Percentiles rank a stretch among this genome's conserved stretches.
Evolutionary conservation across 2,329 filamentous ascomycete genomes (phyloP).

Genomic region (Pestalotiopsis sp.): DNA sequence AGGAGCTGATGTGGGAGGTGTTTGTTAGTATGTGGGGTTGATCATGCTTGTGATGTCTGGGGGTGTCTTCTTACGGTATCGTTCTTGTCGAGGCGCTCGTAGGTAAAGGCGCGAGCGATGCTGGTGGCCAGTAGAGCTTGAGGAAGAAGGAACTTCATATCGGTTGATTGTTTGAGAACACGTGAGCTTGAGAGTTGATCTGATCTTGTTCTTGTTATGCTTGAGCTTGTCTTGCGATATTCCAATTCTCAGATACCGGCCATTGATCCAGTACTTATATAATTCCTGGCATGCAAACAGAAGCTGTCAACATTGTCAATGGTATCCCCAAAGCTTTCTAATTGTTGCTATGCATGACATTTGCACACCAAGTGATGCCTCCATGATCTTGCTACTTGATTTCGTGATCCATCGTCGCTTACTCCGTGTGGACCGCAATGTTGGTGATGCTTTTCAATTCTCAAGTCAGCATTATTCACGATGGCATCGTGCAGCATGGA

Average conservation of each 20-base stretch:
- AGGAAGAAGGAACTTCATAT: slow-evolving; percentile 17
- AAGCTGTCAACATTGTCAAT: too few relatives aligned
- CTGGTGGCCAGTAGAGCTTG: slow-evolving; percentile 15
- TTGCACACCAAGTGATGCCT: neutral
- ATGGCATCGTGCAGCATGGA: neutral
- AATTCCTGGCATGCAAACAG: too few relatives aligned
- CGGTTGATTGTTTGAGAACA: neutral
- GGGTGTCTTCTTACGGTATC: slow-evolving; percentile 23
- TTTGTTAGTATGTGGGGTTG: slow-evolving; percentile 14
- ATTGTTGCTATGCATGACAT: too few relatives aligned
- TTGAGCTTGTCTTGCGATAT: neutral
- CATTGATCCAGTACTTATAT: too few relatives aligned
- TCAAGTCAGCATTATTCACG: neutral
- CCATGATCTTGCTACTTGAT: neutral
- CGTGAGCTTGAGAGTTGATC: neutral
- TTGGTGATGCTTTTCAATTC: neutral
- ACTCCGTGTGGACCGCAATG: neutral
- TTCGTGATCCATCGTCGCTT: neutral
- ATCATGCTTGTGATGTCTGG: neutral
- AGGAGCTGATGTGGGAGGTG: slow-evolving; percentile 45
- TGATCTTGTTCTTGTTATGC: neutral
- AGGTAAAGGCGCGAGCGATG: slow-evolving; percentile 25
- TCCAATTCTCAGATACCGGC: too few relatives aligned
- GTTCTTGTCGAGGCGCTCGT: slow-evolving; percentile 38
- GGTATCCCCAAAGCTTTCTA: too few relatives aligned